Evolutionary conservation across 441 rosid genomes (phyloP).

Genomic region (Arabidopsis hybrid): DNA sequence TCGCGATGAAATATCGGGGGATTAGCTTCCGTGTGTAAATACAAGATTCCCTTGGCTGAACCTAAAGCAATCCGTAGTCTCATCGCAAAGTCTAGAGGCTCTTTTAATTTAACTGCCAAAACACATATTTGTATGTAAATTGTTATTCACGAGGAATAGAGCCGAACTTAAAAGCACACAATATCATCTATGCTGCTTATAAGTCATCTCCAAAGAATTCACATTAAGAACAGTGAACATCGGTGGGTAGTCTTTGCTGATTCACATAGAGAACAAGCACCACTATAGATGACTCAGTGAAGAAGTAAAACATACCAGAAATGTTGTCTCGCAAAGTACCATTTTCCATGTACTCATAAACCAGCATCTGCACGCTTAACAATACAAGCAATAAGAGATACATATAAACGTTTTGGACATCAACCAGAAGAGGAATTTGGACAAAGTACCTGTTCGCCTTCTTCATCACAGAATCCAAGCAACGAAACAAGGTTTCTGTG

Average conservation of each 20-base stretch:
- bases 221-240: background rate
- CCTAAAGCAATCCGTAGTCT: slow-evolving; percentile 78
- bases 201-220: slow-evolving; percentile 1
- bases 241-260: background rate
- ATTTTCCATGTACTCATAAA: slow-evolving; percentile 89
- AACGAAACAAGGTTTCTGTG: slow-evolving; percentile 94
- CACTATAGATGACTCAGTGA: slow-evolving; percentile 9
- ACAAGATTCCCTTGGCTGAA: slow-evolving; percentile 89
- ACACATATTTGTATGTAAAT: slow-evolving; percentile 22
- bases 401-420: background rate
- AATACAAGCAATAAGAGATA: slow-evolving; percentile 32
- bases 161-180: background rate
- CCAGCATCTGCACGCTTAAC: slow-evolving; percentile 73
- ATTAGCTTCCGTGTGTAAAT: slow-evolving; percentile 93
- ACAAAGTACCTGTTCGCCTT: slow-evolving; percentile 84
- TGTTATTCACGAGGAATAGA: background rate
- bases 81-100: slow-evolving; percentile 67
- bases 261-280: slow-evolving; percentile 5
- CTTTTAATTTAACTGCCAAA: slow-evolving; percentile 62
- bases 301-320: slow-evolving; percentile 59
- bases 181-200: background rate
- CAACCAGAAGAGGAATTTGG: slow-evolving; percentile 16
- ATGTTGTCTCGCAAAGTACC: slow-evolving; percentile 92
- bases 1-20: slow-evolving; percentile 97
- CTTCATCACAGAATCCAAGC: slow-evolving; percentile 93